phyloP scores from a whole-genome alignment of 805 yeast species.

The Lipomyces orientalis region DNA sequence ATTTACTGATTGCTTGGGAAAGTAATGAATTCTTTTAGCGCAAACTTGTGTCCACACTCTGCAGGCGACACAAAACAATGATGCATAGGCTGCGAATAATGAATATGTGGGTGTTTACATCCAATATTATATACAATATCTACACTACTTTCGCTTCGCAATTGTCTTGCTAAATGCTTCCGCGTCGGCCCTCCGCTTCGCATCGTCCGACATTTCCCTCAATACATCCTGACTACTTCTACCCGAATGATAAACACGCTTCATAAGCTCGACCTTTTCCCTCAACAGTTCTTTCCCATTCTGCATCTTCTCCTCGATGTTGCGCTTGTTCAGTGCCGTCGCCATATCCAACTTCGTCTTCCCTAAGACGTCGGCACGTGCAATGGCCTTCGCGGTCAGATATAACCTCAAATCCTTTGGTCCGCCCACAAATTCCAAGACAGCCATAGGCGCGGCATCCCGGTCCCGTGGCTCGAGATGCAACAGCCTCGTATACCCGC shows the following conservation, averaged over 20 bases:
- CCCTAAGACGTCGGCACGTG: constrained; percentile 73
- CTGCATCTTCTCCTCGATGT: constrained; percentile 54
- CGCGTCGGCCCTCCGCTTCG: constrained; percentile 2
- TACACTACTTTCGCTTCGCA: neutral
- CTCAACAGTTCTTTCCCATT: constrained; percentile 62
- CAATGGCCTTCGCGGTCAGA: constrained; percentile 80
- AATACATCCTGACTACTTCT: constrained; percentile 9
- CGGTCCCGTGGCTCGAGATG: constrained; percentile 84
- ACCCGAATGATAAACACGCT: constrained; percentile 48
- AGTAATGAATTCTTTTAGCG: neutral
- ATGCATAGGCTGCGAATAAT: neutral
- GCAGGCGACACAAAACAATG: neutral
- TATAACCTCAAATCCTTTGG: constrained; percentile 74
- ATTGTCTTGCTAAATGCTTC: neutral
- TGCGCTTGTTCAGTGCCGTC: constrained; percentile 62
- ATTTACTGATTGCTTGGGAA: neutral
- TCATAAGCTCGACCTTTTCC: constrained; percentile 65
- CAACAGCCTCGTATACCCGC: constrained; percentile 87
- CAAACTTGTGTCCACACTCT: neutral
- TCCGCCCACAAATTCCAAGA: constrained; percentile 84
- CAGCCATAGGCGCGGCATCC: constrained; percentile 89
- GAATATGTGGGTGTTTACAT: neutral
- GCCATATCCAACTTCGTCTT: constrained; percentile 54
- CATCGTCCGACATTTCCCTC: constrained; percentile 9
- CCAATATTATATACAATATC: neutral